These are phyloP conservation scores for Rhamnella rubrinervis DNA, from an alignment of 331 rosid species.

Conservation along the genomic window DNA sequence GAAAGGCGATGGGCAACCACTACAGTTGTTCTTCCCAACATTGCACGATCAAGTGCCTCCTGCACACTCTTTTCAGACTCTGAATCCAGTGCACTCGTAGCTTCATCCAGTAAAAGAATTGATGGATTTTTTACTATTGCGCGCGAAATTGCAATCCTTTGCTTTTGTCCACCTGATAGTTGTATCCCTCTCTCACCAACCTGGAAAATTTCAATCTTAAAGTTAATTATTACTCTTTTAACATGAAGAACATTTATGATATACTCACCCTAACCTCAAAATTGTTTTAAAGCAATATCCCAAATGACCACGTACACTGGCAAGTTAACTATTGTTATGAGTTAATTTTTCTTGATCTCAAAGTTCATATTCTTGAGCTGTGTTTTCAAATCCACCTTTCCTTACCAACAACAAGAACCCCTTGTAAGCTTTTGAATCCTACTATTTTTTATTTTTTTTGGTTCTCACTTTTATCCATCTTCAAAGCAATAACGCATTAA, in stretches of 20 bases:
- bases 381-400: not conserved
- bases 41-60: slow-evolving; percentile 95
- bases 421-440: no score
- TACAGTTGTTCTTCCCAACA: slow-evolving; percentile 92
- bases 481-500: not conserved
- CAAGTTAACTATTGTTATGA: no score
- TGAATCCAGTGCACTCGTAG: slow-evolving; percentile 92
- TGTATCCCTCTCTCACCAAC: slow-evolving; percentile 99
- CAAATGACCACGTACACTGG: no score
- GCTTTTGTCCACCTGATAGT: slow-evolving; percentile 94
- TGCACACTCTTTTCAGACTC: slow-evolving; percentile 98
- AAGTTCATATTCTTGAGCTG: no score
- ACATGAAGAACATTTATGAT: not conserved
- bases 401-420: not conserved
- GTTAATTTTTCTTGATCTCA: no score
- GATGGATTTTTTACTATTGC: slow-evolving; percentile 93
- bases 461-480: not conserved
- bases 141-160: slow-evolving; percentile 90
- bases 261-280: no score
- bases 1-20: slow-evolving; percentile 96
- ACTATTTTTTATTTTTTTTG: no score
- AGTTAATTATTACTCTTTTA: slow-evolving; percentile 2
- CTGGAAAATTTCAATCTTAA: slow-evolving; percentile 35
- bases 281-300: no score
- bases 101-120: slow-evolving; percentile 81